Base-by-base conservation (phyloP, 495 filamentous ascomycete species). In the Neurospora pannonica region DNA sequence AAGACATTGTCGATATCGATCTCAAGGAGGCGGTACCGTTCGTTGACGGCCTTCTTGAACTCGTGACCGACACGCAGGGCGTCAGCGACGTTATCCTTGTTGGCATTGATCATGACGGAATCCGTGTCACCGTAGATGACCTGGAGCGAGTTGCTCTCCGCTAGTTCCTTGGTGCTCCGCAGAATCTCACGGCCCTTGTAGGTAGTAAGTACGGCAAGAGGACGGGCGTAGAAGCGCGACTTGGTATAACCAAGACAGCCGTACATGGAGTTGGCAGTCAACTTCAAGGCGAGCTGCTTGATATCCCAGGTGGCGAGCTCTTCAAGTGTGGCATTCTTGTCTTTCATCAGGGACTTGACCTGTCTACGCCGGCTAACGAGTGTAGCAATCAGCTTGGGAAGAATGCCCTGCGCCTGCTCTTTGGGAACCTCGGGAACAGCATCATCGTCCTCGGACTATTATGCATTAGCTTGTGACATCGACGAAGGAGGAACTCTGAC, bases 81-180 rank as follows among this genome's bases (percentile, higher is more conserved):
- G 76, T 97, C 95, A 38, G 92, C 91, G 38, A 98, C 92, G 72
- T 93, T 97, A 79, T 97, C 93, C 70, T 93, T 93, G 81, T 97
- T 97, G 70, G 96, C 97, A 78, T 99, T 98, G 83, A 99, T 97
- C 96, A 99, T 99, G 83, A 99, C 96, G 31, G 96, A 99, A 81
- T 99, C 96, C 31, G 96, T 99, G 84, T 99, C 96, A 83, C 96
- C 96, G 79, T 99, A 99, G 73, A 99, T 97, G 81, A 99, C 96
- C 75, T 92, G 90, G 69, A 99, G 87, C 46, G 92, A 89, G 70
- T 91, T 94, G 73, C 89, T 92, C 81, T 98, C 95, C 1, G 95
- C 96, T 43, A 99, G 87, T 37, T 97, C 94, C 82, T 97, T 98
- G 72, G 96, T 99, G 78, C 92, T 95, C 72, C 92, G 88, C 40